Base-by-base conservation (phyloP, 2,329 filamentous ascomycete genomes). In the Xylaria polymorpha region DNA sequence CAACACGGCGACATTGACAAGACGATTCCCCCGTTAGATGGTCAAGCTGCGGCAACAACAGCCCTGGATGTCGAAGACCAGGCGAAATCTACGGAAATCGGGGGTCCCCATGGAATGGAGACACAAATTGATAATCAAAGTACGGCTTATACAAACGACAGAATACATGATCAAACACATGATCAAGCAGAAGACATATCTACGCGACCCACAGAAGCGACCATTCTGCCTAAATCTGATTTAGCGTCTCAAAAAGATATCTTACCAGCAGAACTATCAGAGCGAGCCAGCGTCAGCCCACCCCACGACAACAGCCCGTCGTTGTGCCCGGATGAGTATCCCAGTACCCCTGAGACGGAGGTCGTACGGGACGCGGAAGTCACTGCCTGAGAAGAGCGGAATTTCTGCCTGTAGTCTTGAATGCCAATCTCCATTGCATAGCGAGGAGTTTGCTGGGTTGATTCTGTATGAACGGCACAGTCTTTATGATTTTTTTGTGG, bases 171-270 rank as follows among this genome's bases (percentile, higher is more conserved):
- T 29, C 25, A 29, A 29, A 29, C 12, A 63, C 62, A 71, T 60
- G 44, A 51, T 58, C 35, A 41, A 57, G 60, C 43, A 63, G 51
- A 62, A 55, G 57, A 65, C 25, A 64, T 59, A 69, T 35, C 71
- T 56, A 71, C 68, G 71, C 75, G 64, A 71, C 60, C 71, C 65
- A 74, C 74, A 70, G 71, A 71, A 74, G 70, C 71, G 63, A 67
- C 64, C 25, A 56, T 20, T 12, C 44, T 48, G 8, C 37, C 12
- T 41, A 60, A 29, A 43, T 44, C 69, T 55, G 66, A 72, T 37
- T 64, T 65, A n/a, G 58, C 67, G 44, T 61, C 70, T 58, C 64
- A 62, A 10, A 69, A 60, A 15, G 66, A 72, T 32, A 51, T 71
- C 32, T n/a, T 20, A 20, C 22, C 51, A 39, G 22, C 51, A 53